Conservation (phyloP, 2,329 filamentous ascomycete genomes). For the Arthrobotrys iridis region DNA sequence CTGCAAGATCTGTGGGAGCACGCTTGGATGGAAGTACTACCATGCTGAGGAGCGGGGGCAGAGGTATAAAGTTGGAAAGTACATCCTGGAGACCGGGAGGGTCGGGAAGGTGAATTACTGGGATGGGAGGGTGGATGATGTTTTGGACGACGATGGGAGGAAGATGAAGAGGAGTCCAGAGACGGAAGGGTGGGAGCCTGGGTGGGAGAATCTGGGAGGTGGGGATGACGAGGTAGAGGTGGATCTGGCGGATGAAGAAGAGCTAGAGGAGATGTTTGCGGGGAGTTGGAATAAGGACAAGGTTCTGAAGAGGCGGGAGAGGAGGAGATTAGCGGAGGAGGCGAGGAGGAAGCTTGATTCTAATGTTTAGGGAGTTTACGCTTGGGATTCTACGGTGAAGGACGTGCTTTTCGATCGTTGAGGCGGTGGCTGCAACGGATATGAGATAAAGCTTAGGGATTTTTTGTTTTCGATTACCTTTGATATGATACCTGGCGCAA, state of each 20-base stretch:
- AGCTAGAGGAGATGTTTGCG: conserved; percentile 73
- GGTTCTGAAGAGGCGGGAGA: conserved; percentile 61
- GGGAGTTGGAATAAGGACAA: conserved; percentile 70
- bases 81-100: conserved; percentile 72
- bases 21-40: conserved; percentile 75
- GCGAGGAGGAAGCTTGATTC: conserved; percentile 39
- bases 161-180: not conserved
- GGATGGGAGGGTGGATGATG: conserved; percentile 62
- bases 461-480: not conserved
- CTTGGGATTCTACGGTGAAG: not conserved
- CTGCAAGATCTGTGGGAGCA: conserved; percentile 68
- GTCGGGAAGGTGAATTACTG: conserved; percentile 68
- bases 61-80: conserved; percentile 75
- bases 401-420: not conserved
- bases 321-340: conserved; percentile 44
- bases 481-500: conserved; percentile 21
- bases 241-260: conserved; percentile 73
- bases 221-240: conserved; percentile 62
- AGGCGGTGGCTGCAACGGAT: not conserved
- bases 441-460: not conserved
- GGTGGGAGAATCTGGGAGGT: conserved; percentile 50
- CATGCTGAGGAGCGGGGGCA: conserved; percentile 70
- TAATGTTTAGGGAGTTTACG: conserved; percentile 25
- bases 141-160: conserved; percentile 13
- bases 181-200: conserved; percentile 41